phyloP scores from a whole-genome alignment of 2,329 filamentous ascomycete species.

The Botrytis galanthina region DNA sequence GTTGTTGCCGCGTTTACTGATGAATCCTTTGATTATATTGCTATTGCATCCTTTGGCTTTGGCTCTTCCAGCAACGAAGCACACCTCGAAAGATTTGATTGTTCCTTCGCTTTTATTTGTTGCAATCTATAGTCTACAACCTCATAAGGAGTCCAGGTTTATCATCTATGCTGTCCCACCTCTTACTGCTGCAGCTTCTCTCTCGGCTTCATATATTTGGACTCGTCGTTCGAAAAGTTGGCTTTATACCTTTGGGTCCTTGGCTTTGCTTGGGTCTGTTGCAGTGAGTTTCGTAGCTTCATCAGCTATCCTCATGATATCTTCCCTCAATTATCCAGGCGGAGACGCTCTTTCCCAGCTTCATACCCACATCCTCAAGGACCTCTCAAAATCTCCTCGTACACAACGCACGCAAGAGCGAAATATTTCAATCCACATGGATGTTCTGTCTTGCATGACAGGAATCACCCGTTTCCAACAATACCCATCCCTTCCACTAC shows the following conservation, averaged over 20 bases:
- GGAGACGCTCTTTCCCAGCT: constrained; percentile 69
- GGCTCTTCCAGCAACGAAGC: constrained; percentile 45
- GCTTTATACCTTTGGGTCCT: constrained; percentile 53
- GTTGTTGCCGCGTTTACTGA: constrained; percentile 75
- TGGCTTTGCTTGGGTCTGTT: constrained; percentile 58
- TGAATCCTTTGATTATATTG: constrained; percentile 68
- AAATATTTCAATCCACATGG: constrained; percentile 55
- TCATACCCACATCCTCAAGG: constrained; percentile 38
- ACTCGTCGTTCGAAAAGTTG: constrained; percentile 61
- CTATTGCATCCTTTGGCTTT: constrained; percentile 56
- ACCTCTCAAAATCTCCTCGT: constrained; percentile 30
- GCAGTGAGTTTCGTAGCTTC: constrained; percentile 59
- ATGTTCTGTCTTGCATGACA: constrained; percentile 68
- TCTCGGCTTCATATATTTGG: constrained; percentile 70
- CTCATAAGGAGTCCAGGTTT: constrained; percentile 96
- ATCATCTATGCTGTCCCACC: constrained; percentile 84
- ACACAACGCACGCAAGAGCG: constrained; percentile 29
- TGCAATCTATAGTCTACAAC: constrained; percentile 78
- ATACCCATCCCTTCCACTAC: constrained; percentile 23
- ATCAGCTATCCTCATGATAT: constrained; percentile 69
- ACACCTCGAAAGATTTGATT: constrained; percentile 50
- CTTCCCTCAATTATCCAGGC: constrained; percentile 90
- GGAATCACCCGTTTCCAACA: constrained; percentile 65
- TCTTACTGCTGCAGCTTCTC: constrained; percentile 73
- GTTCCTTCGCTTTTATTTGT: constrained; percentile 71